phyloP scores from a whole-genome alignment of 2,329 filamentous ascomycete species.

The Microsporum audouinii region DNA sequence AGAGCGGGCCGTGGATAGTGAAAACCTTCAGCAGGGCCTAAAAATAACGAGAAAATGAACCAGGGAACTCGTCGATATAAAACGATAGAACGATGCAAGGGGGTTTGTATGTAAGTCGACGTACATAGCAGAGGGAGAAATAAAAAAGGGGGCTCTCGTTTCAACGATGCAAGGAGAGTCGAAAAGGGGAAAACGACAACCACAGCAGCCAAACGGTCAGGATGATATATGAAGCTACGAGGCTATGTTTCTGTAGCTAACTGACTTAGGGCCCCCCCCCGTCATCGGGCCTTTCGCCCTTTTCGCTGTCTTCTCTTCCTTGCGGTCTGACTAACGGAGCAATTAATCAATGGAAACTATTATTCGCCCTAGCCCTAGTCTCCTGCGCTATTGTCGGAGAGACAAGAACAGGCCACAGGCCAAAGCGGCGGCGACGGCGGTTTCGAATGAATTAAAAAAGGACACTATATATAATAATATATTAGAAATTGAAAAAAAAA shows the following conservation, averaged over 20 bases:
- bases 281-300: background rate
- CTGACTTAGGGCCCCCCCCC: background rate
- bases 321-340: background rate
- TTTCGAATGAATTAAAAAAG: background rate
- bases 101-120: background rate
- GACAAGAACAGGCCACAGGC: background rate
- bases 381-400: background rate
- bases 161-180: background rate
- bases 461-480: background rate
- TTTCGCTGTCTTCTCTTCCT: background rate
- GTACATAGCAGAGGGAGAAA: background rate
- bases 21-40: conserved; percentile 3
- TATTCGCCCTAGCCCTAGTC: background rate
- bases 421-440: background rate
- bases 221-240: no score
- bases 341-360: background rate
- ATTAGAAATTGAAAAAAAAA: background rate
- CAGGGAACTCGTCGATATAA: background rate
- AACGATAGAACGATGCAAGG: background rate
- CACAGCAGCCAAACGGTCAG: no score
- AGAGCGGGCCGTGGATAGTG: conserved; percentile 1
- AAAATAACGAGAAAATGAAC: background rate
- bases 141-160: background rate
- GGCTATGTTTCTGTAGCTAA: background rate
- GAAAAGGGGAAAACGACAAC: no score